Percentiles rank a stretch among this genome's conserved stretches.
phyloP scores from a whole-genome alignment of 148 eudicot genomes.

The Arbutus unedo region DNA sequence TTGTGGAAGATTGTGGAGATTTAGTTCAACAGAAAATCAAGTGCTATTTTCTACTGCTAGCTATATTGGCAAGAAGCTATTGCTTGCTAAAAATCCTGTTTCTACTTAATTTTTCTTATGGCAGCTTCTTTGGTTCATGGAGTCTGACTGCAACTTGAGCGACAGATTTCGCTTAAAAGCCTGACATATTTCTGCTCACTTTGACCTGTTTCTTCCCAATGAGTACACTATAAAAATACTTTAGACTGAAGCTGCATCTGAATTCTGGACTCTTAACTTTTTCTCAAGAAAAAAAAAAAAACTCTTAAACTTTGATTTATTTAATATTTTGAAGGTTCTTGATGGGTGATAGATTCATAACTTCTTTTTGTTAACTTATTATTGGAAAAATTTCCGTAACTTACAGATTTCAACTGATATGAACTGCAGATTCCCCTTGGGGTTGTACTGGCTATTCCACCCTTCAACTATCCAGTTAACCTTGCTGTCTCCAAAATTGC shows the following conservation, averaged over 20 bases:
- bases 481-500: slow-evolving; percentile 96
- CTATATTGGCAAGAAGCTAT: no score
- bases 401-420: neutral
- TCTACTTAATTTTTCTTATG: no score
- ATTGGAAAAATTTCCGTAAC: neutral
- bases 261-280: neutral
- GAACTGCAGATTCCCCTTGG: slow-evolving; percentile 75
- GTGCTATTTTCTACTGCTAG: no score
- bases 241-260: slow-evolving; percentile 1
- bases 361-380: neutral
- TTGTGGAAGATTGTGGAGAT: no score
- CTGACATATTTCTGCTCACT: neutral
- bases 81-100: no score
- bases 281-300: no score
- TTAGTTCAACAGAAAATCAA: no score
- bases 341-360: neutral
- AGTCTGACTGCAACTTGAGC: no score
- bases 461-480: slow-evolving; percentile 97
- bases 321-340: neutral
- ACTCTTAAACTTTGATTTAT: neutral
- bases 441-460: slow-evolving; percentile 88
- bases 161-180: neutral
- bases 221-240: neutral
- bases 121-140: no score
- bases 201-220: neutral